Conservation (phyloP, 345 rosid genomes). For the Cardamine chenopodiifolia region DNA sequence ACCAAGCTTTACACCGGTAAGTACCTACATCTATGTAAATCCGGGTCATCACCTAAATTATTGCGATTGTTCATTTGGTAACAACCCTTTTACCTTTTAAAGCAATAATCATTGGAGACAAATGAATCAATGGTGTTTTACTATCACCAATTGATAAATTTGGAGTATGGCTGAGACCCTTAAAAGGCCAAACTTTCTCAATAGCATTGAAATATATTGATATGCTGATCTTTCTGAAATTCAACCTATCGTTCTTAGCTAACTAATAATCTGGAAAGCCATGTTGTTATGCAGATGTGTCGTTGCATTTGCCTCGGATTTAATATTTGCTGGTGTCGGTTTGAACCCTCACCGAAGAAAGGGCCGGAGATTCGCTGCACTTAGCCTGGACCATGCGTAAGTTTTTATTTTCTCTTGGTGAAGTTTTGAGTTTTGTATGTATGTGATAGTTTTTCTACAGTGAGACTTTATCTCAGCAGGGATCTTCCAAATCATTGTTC, state of each 20-base stretch:
- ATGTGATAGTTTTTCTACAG: background rate
- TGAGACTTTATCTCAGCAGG: background rate
- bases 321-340: slow-evolving; percentile 70
- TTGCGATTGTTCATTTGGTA: background rate
- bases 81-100: background rate
- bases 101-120: background rate
- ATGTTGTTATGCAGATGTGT: slow-evolving; percentile 69
- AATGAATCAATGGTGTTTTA: slow-evolving; percentile 16
- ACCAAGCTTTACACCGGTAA: slow-evolving; percentile 92
- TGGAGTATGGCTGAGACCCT: slow-evolving; percentile 1
- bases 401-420: slow-evolving; percentile 32
- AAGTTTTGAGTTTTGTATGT: slow-evolving; percentile 5
- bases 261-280: slow-evolving; percentile 10
- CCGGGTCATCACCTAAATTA: background rate
- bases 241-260: background rate
- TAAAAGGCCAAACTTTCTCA: slow-evolving; percentile 9
- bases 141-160: slow-evolving; percentile 12
- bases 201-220: background rate
- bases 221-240: slow-evolving; percentile 1
- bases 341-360: slow-evolving; percentile 83
- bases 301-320: slow-evolving; percentile 89
- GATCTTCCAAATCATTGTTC: slow-evolving; percentile 3
- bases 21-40: slow-evolving; percentile 33
- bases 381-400: slow-evolving; percentile 96
- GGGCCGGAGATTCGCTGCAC: slow-evolving; percentile 60